A percentile compares a stretch with the other conserved stretches of the same genome.
Conservation (phyloP, 2,329 filamentous ascomycete species). For the Cryphonectria carpinicola region DNA sequence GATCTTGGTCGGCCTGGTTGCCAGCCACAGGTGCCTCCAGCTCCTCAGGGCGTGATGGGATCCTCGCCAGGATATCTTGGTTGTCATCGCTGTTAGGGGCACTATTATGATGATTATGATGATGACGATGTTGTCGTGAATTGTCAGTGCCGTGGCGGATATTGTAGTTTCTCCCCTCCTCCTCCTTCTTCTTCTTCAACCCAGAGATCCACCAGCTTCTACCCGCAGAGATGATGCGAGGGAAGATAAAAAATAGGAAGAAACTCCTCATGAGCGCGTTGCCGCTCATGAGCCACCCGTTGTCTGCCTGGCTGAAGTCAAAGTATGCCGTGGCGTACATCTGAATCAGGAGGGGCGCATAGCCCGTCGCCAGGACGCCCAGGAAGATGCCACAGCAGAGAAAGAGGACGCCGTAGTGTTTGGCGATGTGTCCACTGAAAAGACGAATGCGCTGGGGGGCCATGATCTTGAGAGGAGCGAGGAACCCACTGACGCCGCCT, state of each 20-base stretch:
- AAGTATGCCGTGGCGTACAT: conserved; percentile 58
- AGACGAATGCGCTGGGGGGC: conserved; percentile 57
- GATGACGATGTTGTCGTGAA: neutral
- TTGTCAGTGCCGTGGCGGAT: neutral
- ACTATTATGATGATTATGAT: neutral
- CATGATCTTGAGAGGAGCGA: conserved; percentile 65
- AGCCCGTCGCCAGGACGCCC: conserved; percentile 67
- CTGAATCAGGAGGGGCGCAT: conserved; percentile 63
- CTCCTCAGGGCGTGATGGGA: conserved; percentile 45
- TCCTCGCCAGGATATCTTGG: conserved; percentile 15
- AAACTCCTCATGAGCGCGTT: conserved; percentile 54
- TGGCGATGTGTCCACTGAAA: conserved; percentile 51
- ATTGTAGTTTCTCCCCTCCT: neutral
- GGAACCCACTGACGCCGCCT: conserved; percentile 52
- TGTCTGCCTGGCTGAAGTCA: conserved; percentile 53
- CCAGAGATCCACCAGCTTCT: conserved; percentile 43
- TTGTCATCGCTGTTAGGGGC: conserved; percentile 11
- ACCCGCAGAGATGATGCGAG: conserved; percentile 52
- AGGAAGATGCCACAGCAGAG: conserved; percentile 68
- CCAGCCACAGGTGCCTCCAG: conserved; percentile 46
- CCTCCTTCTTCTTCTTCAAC: conserved; percentile 40
- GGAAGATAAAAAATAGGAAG: conserved; percentile 56
- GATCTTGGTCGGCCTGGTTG: conserved; percentile 37
- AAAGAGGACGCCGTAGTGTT: conserved; percentile 64
- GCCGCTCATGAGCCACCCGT: conserved; percentile 57